Base-by-base conservation (phyloP, 192 early-diverging fungal genomes). In the Paraglomus occultum region DNA sequence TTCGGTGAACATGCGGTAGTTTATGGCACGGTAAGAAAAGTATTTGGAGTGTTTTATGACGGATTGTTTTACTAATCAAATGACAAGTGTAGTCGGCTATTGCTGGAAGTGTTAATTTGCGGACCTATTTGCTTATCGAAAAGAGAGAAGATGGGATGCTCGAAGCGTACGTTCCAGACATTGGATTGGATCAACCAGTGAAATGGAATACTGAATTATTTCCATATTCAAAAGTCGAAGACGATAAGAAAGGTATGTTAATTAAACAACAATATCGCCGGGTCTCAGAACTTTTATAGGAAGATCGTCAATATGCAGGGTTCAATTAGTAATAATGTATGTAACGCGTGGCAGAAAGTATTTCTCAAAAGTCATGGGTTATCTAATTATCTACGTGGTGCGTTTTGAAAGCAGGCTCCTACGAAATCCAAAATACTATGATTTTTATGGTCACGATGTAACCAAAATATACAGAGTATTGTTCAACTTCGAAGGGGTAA, bases 1-100 rank as follows among this genome's bases (percentile, higher is more conserved):
- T 98, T 99, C 87, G 97, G 97, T 58, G 97, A 99, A 75, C 97
- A 99, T 61, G 92, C 94, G 4, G 97, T 96, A 2, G 97, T 99
- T 45, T 94, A 99, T 66, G 87, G 88, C 67, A 92, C 93, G 83
- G 88, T 87, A 72, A 48, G 54, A 8, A 57, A 14, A 5, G 0
- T n/a, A 48, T 38, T 42, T 14, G 7, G 54, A 1, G 14, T 18
- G 14, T 22, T 3, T 8, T 20, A 31, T 55, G 10, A 8, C 38
- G 11, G 38, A 17, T 8, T 31, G 38, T 55, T 55, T 18, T 17
- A 31, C 31, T 31, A 31, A 31, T 31, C 31, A 31, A 31, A 31
- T 31, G 3, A 31, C 31, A 12, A 31, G 39, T n/a, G 15, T 76
- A 91, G 91, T 73, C 89, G 0, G 95, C 95, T 4, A 82, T 95